Percentiles rank a stretch among this genome's conserved stretches.
phyloP scores from a whole-genome alignment of 768 basidiomycete species.

The Termitomyces sp. region DNA sequence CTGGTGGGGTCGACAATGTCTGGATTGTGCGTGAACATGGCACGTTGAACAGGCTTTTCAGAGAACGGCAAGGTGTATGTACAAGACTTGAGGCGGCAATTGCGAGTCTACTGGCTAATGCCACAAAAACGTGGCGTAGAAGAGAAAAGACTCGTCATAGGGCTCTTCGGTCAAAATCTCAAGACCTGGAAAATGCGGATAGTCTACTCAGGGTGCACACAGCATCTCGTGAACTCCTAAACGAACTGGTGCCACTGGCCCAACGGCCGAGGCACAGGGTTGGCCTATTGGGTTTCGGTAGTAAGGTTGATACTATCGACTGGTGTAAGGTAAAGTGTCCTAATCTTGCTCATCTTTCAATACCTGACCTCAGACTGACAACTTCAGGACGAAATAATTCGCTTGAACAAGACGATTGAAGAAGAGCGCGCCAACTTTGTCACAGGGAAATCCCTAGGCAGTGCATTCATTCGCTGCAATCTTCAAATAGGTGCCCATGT shows the following conservation, averaged over 20 bases:
- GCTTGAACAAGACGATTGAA: conserved; percentile 36
- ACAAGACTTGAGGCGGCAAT: conserved; percentile 54
- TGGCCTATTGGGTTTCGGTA: background rate
- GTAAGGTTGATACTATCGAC: background rate
- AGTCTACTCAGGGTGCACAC: background rate
- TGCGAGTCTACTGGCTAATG: conserved; percentile 17
- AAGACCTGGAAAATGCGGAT: background rate
- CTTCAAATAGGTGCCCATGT: conserved; percentile 73
- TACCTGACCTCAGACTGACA: background rate
- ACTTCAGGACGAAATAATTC: background rate
- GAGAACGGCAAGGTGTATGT: conserved; percentile 40
- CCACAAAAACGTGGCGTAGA: background rate
- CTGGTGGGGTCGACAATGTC: conserved; percentile 62
- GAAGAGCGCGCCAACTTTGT: conserved; percentile 29
- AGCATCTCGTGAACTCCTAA: background rate
- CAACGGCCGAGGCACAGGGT: background rate
- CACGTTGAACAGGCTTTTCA: conserved; percentile 36
- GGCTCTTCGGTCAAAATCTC: background rate
- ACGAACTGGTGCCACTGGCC: background rate
- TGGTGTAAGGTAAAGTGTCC: background rate
- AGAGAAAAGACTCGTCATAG: background rate
- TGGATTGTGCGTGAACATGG: conserved; percentile 61
- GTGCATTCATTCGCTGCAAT: conserved; percentile 64
- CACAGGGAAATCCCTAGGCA: conserved; percentile 44
- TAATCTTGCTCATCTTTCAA: background rate